A percentile compares a stretch with the other conserved stretches of the same genome.
Evolutionary conservation across 2,329 filamentous ascomycete genomes (phyloP).

Genomic region (Fusarium dimerum): DNA sequence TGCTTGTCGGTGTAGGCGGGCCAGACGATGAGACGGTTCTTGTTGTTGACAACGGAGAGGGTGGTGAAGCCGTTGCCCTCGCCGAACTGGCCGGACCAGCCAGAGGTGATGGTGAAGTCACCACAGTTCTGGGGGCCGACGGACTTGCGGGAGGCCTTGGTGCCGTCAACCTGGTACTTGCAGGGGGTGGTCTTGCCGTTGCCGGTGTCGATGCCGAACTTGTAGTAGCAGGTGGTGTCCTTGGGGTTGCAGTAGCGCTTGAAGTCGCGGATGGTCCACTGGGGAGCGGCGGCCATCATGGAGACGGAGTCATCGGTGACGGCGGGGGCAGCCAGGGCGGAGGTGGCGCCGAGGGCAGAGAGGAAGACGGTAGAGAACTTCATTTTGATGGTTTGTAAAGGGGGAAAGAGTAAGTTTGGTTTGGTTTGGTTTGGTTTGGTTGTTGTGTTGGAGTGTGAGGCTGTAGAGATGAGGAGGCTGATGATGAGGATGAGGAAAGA

Average conservation of each 20-base stretch:
- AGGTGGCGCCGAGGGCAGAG: constrained; percentile 37
- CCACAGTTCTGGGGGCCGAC: constrained; percentile 48
- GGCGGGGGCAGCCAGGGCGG: constrained; percentile 39
- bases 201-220: constrained; percentile 47
- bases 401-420: constrained; percentile 2
- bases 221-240: constrained; percentile 45
- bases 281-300: constrained; percentile 42
- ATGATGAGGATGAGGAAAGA: constrained; percentile 8
- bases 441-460: constrained; percentile 3
- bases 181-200: constrained; percentile 35
- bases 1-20: constrained; percentile 56
- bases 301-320: constrained; percentile 30
- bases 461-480: constrained; percentile 6
- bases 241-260: constrained; percentile 41
- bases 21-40: constrained; percentile 47
- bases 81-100: constrained; percentile 59
- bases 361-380: constrained; percentile 44
- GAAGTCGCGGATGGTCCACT: constrained; percentile 45
- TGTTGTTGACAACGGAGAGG: constrained; percentile 48
- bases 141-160: constrained; percentile 36
- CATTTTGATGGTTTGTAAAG: constrained; percentile 37
- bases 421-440: constrained; percentile 4
- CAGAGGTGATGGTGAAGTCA: constrained; percentile 50
- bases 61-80: constrained; percentile 54
- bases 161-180: constrained; percentile 33